Evolutionary conservation across 1,284 basidiomycete species (phyloP), one percentile per base, ranked within the genome.

Genomic region (Cutaneotrichosporon sp.): DNA sequence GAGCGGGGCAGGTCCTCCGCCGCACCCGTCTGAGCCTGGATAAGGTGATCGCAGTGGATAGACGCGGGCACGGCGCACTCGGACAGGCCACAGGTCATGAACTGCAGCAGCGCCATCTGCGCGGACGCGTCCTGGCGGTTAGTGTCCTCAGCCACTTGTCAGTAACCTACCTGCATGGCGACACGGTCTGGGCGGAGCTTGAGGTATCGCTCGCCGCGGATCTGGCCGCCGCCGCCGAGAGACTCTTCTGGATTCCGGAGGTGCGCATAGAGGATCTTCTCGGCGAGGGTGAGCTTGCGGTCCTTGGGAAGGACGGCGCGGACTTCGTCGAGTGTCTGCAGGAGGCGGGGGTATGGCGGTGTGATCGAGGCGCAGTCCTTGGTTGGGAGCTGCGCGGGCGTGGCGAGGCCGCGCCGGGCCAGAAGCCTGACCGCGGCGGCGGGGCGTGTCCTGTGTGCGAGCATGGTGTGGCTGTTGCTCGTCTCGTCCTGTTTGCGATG

Each of bases 261-360:
- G 77, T 99, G 96, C 64, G 90, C 86, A 76, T 97, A 98, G 42
- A 99, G 80, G 46, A 98, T 96, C 81, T 99, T 99, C 77, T 99
- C 96, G 22, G 94, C 88, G 15, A 99, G 80, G 1, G 93, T 93
- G 55, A 98, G 78, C 63, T 76, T 77, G 52, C 53, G 62, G 35
- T 64, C 66, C 46, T 55, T 56, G 17, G 88, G 88, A 63, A 97
- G 79, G 47, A 88, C 77, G 47, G 80, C 72, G 53, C 88, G 84
- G 51, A 93, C 89, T 49, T 76, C 77, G 46, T 81, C 78, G 53
- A 97, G 83, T 46, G 87, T 93, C 62, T 82, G 72, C 46, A 90
- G 79, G 44, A 99, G 80, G 54, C 79, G 77, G 8, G 81, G 65
- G 77, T 98, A 99, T 18, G 93, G 92, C 23, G 96, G 96, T 10